A percentile compares a stretch with the other conserved stretches of the same genome.
These are phyloP conservation scores for Colletotrichum filicis DNA, from an alignment of 2,329 filamentous ascomycete species.

Conservation along the genomic window DNA sequence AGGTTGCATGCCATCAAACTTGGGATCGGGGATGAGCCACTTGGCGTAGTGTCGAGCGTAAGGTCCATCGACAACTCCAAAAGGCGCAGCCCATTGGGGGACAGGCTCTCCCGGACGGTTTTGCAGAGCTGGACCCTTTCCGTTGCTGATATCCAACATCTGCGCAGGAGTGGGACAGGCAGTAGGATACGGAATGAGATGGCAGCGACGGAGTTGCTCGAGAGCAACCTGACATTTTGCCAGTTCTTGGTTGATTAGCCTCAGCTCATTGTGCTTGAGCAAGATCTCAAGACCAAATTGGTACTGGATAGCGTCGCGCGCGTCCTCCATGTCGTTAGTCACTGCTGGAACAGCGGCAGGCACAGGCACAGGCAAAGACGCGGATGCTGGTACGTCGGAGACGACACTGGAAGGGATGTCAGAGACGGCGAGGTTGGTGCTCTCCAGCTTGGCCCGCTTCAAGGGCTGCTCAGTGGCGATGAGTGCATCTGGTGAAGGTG, in stretches of 20 bases:
- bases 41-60: constrained; percentile 95
- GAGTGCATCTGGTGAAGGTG: constrained; percentile 37
- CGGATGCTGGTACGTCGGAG: constrained; percentile 31
- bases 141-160: constrained; percentile 77
- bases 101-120: constrained; percentile 70
- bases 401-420: constrained; percentile 22
- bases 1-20: constrained; percentile 78
- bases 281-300: constrained; percentile 93
- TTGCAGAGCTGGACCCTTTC: constrained; percentile 77
- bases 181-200: constrained; percentile 89
- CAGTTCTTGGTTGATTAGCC: constrained; percentile 94
- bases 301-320: constrained; percentile 81
- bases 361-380: constrained; percentile 25
- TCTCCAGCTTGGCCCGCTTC: constrained; percentile 55
- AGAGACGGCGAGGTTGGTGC: constrained; percentile 13
- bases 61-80: constrained; percentile 90
- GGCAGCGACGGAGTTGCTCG: constrained; percentile 92
- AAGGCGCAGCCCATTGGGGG: constrained; percentile 85
- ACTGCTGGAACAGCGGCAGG: constrained; percentile 29
- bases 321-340: constrained; percentile 57
- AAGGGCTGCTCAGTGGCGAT: constrained; percentile 37
- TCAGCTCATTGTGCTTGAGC: constrained; percentile 92
- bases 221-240: constrained; percentile 94
- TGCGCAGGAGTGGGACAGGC: constrained; percentile 73
- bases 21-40: constrained; percentile 91